These are phyloP conservation scores for Komagataella ulmi DNA, from an alignment of 805 yeast species.

Conservation along the genomic window DNA sequence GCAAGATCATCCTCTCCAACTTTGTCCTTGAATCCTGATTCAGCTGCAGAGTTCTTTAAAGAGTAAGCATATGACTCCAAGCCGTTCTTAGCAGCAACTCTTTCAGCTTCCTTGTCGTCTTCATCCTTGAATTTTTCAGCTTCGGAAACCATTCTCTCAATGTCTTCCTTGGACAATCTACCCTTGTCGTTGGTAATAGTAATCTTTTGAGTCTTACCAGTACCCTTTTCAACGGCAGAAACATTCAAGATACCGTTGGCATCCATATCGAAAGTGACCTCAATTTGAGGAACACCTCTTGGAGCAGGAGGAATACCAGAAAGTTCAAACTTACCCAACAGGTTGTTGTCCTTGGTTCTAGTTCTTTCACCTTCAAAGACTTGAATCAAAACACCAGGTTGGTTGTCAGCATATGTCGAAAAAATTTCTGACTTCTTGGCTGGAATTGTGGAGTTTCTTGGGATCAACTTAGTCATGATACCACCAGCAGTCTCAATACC, in stretches of 20 bases:
- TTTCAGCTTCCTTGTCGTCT: slow-evolving; percentile 87
- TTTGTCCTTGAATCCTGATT: slow-evolving; percentile 70
- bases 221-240: slow-evolving; percentile 94
- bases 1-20: slow-evolving; percentile 16
- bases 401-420: slow-evolving; percentile 96
- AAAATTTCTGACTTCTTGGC: slow-evolving; percentile 94
- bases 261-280: slow-evolving; percentile 93
- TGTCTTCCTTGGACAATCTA: slow-evolving; percentile 94
- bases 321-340: slow-evolving; percentile 93
- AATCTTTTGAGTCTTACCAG: slow-evolving; percentile 94
- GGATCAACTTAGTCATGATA: slow-evolving; percentile 95
- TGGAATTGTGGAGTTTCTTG: slow-evolving; percentile 97
- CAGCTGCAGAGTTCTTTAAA: slow-evolving; percentile 69
- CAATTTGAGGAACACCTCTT: slow-evolving; percentile 97
- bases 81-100: slow-evolving; percentile 90
- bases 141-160: slow-evolving; percentile 94
- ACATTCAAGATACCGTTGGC: slow-evolving; percentile 97
- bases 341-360: slow-evolving; percentile 88
- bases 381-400: slow-evolving; percentile 96
- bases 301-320: slow-evolving; percentile 97
- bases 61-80: slow-evolving; percentile 93
- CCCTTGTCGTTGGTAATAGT: slow-evolving; percentile 98
- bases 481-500: slow-evolving; percentile 99
- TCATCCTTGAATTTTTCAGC: slow-evolving; percentile 97
- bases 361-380: slow-evolving; percentile 98